Evolutionary conservation across 225 moss, liverwort and hornwort genomes (phyloP).

Genomic region (Bryoerythrophyllum caledonicum): DNA sequence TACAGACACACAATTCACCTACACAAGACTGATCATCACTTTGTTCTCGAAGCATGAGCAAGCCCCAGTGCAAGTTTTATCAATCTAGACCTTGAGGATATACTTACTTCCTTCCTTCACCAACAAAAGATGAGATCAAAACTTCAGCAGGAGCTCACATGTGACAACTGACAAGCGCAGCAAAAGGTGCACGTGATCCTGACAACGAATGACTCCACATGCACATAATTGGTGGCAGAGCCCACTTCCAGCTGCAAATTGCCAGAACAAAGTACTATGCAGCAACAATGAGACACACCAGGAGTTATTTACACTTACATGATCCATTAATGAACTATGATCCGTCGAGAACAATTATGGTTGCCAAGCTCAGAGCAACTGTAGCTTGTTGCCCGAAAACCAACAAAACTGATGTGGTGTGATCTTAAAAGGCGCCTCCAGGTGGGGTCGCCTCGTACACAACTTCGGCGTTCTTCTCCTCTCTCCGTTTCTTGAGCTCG

Average conservation of each 20-base stretch:
- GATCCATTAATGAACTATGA: too few species aligned
- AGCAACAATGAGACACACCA: not conserved
- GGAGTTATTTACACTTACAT: not conserved
- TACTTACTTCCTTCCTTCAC: not conserved
- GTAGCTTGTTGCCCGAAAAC: constrained; percentile 13
- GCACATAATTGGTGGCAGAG: not conserved
- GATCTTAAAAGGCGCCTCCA: constrained; percentile 42
- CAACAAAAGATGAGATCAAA: not conserved
- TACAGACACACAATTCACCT: too few species aligned
- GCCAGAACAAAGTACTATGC: not conserved
- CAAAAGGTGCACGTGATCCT: constrained; percentile 10
- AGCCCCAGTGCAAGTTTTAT: not conserved
- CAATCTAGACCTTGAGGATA: not conserved
- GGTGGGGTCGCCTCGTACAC: constrained; percentile 43
- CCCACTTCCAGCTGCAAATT: not conserved
- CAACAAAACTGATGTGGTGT: too few species aligned
- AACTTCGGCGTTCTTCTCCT: constrained; percentile 16
- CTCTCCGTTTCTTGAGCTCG: constrained; percentile 39
- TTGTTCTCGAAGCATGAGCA: too few species aligned
- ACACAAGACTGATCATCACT: too few species aligned
- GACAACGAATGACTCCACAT: not conserved
- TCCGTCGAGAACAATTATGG: not conserved
- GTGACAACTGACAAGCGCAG: constrained; percentile 9
- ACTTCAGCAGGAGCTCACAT: not conserved
- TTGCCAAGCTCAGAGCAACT: constrained; percentile 27